Percentiles rank a stretch among this genome's conserved stretches.
These are phyloP conservation scores for Lipomyces chichibuensis DNA, from an alignment of 805 yeast species.

Conservation along the genomic window DNA sequence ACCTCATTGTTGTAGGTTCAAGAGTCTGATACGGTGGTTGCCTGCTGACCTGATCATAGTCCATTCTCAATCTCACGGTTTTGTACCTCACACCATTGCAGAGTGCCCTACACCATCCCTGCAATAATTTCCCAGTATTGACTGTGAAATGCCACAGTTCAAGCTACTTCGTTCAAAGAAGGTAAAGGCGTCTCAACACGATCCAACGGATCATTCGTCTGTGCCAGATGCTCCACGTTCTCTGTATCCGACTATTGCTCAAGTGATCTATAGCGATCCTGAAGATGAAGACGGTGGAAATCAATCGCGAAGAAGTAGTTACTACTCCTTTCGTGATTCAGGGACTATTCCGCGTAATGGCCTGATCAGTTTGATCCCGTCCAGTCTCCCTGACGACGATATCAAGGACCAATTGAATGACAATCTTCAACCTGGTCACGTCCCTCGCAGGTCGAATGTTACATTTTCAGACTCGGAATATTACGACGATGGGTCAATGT, in stretches of 20 bases:
- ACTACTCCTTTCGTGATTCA: constrained; percentile 3
- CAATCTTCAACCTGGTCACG: not conserved
- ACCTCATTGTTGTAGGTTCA: not conserved
- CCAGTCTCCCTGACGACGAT: not conserved
- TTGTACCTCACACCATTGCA: not conserved
- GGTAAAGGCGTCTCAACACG: not conserved
- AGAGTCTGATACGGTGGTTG: not conserved
- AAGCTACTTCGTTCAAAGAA: constrained; percentile 23
- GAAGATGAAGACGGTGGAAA: not conserved
- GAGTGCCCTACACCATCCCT: not conserved
- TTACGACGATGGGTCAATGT: not conserved
- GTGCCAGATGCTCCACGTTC: not conserved
- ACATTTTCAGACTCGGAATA: constrained; percentile 1
- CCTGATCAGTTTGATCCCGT: constrained; percentile 20
- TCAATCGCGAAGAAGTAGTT: not conserved
- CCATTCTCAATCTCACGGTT: not conserved
- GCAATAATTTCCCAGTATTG: not conserved
- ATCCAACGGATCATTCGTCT: not conserved
- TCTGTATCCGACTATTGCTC: constrained; percentile 5
- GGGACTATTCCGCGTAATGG: constrained; percentile 8
- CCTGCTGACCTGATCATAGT: not conserved
- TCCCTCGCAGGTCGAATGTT: not conserved
- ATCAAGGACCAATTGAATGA: not conserved
- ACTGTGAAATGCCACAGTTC: constrained; percentile 17
- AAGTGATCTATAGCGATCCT: not conserved